Evolutionary conservation across 768 basidiomycete species (phyloP).

Genomic region (Suillus ampliporus): DNA sequence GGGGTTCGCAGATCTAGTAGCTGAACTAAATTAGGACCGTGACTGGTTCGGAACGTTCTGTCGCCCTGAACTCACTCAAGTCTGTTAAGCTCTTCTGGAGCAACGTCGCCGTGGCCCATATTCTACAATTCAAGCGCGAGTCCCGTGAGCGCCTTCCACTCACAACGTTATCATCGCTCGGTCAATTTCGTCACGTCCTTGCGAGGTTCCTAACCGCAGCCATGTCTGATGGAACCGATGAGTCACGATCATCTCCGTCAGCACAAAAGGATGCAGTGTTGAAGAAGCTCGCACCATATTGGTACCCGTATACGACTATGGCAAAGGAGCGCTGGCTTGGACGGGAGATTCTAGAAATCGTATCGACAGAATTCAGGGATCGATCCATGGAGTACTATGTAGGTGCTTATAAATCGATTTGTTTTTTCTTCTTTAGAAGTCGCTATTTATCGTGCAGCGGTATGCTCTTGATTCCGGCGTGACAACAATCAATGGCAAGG

Average conservation of each 20-base stretch:
- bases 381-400: constrained; percentile 96
- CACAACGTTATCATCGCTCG: constrained; percentile 53
- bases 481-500: constrained; percentile 91
- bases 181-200: constrained; percentile 64
- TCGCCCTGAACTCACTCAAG: constrained; percentile 10
- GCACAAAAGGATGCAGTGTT: constrained; percentile 45
- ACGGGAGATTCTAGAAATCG: constrained; percentile 86
- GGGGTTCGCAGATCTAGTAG: constrained; percentile 3
- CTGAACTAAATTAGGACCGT: neutral
- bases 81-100: constrained; percentile 22
- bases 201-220: constrained; percentile 56
- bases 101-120: constrained; percentile 38
- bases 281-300: constrained; percentile 86
- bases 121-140: constrained; percentile 30
- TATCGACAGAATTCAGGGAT: constrained; percentile 94
- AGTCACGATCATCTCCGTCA: constrained; percentile 29
- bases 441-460: constrained; percentile 44
- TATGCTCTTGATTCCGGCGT: constrained; percentile 90
- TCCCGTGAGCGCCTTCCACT: constrained; percentile 41
- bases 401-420: constrained; percentile 39
- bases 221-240: constrained; percentile 45
- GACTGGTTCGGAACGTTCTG: neutral
- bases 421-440: constrained; percentile 1
- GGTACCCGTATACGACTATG: constrained; percentile 93
- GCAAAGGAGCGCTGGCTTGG: constrained; percentile 92